phyloP scores from a whole-genome alignment of 2,329 filamentous ascomycete species.

The Ascochyta lentis region DNA sequence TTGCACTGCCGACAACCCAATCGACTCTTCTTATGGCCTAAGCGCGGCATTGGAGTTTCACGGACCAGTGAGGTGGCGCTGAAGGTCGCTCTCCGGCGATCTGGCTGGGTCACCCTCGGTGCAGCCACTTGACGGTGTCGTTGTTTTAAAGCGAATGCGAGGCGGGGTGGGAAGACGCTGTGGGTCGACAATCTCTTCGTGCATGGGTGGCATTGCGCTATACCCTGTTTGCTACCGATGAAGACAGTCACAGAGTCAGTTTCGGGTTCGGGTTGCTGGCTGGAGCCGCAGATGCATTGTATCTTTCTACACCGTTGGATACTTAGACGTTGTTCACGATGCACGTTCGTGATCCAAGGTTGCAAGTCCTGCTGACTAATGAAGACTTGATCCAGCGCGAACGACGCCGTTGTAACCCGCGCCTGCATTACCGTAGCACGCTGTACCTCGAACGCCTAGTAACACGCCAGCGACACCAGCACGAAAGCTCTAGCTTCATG shows the following conservation, averaged over 20 bases:
- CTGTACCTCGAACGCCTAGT: neutral
- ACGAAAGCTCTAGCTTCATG: neutral
- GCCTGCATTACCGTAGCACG: neutral
- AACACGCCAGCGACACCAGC: neutral
- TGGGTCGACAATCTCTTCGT: slow-evolving; percentile 17
- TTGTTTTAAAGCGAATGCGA: slow-evolving; percentile 32
- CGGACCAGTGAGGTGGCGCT: slow-evolving; percentile 18
- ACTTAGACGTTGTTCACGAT: neutral
- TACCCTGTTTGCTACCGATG: slow-evolving; percentile 19
- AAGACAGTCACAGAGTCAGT: slow-evolving; percentile 9
- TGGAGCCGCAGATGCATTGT: neutral
- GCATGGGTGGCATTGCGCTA: slow-evolving; percentile 28
- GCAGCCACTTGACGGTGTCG: slow-evolving; percentile 17
- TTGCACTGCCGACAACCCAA: slow-evolving; percentile 48
- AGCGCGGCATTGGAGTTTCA: slow-evolving; percentile 39
- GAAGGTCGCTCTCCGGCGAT: slow-evolving; percentile 15
- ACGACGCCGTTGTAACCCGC: neutral
- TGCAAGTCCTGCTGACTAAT: slow-evolving; percentile 2
- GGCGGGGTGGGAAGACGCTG: slow-evolving; percentile 20
- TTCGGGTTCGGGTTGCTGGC: slow-evolving; percentile 24
- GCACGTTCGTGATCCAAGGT: neutral
- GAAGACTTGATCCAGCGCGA: neutral
- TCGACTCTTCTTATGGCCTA: slow-evolving; percentile 48
- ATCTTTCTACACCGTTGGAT: neutral
- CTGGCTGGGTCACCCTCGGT: slow-evolving; percentile 10